Percentiles rank a stretch among this genome's conserved stretches.
Conservation (phyloP, 169 alveolate genomes). For the Plasmodium fragile region DNA sequence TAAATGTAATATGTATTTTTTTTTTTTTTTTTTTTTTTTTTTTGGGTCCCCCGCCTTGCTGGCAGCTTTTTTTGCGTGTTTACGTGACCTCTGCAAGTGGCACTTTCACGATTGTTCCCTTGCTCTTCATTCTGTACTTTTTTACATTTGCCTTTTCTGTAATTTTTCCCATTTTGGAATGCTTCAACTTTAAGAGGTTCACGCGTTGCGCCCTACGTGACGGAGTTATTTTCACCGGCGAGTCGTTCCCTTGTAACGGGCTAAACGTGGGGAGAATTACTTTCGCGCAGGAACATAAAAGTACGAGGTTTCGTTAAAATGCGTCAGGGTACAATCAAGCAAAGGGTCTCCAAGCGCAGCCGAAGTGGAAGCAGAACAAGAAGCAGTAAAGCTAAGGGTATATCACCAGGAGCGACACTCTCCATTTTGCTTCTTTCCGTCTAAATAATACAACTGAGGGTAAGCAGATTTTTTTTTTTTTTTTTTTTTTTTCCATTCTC, state of each 20-base stretch:
- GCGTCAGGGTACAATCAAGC: neutral
- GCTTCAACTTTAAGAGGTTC: neutral
- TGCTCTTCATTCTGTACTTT: neutral
- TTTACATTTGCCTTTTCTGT: neutral
- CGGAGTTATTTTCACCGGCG: neutral
- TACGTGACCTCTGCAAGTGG: neutral
- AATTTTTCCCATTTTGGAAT: neutral
- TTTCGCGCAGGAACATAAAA: slow-evolving; percentile 1
- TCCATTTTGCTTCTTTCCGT: slow-evolving; percentile 1
- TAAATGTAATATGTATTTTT: neutral
- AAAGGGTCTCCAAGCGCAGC: neutral
- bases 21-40: neutral
- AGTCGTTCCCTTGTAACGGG: neutral
- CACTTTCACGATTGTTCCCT: neutral
- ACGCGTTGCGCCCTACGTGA: neutral
- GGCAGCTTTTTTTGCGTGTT: neutral
- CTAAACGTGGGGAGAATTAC: neutral
- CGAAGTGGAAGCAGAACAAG: neutral
- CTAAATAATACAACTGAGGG: neutral
- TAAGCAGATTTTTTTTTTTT: neutral
- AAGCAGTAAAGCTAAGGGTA: neutral
- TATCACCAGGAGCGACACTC: neutral
- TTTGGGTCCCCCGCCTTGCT: neutral
- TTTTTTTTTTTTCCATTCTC: too few species aligned
- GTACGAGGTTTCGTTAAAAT: neutral